Conservation (phyloP, 768 basidiomycete genomes). For the Macrolepiota dolichaula region DNA sequence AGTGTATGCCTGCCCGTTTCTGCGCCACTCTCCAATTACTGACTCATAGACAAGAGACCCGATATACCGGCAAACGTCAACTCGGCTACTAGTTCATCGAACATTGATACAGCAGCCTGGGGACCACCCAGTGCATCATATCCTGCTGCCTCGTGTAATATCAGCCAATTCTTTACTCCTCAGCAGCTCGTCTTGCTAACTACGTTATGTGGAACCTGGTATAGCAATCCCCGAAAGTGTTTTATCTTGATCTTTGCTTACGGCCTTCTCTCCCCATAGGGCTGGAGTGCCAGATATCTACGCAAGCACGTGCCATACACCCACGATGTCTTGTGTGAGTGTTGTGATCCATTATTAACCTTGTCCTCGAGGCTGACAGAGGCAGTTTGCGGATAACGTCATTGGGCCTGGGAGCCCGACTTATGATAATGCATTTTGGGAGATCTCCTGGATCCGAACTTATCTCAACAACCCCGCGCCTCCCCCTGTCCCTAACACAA, state of each 20-base stretch:
- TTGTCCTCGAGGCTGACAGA: not conserved
- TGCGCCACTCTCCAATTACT: not conserved
- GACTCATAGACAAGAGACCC: constrained; percentile 28
- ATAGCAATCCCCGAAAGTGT: constrained; percentile 17
- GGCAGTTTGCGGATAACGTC: constrained; percentile 39
- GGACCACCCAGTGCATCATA: constrained; percentile 69
- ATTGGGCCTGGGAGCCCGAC: constrained; percentile 39
- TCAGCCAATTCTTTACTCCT: constrained; percentile 53
- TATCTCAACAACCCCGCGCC: constrained; percentile 37
- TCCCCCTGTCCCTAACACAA: constrained; percentile 5
- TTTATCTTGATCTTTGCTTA: not conserved
- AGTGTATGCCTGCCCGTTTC: constrained; percentile 27
- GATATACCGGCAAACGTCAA: constrained; percentile 37
- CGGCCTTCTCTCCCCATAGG: constrained; percentile 18
- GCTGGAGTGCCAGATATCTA: constrained; percentile 44
- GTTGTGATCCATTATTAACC: not conserved
- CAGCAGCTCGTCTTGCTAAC: constrained; percentile 69
- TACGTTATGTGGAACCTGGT: constrained; percentile 55
- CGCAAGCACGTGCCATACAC: constrained; percentile 35
- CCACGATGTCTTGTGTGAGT: constrained; percentile 37
- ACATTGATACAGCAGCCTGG: constrained; percentile 39
- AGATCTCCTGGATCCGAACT: constrained; percentile 55
- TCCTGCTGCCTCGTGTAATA: constrained; percentile 50
- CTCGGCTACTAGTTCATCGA: constrained; percentile 29
- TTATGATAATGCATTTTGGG: constrained; percentile 55